phyloP scores from a whole-genome alignment of 805 yeast genomes.

The Naumovozyma dairenensis region DNA sequence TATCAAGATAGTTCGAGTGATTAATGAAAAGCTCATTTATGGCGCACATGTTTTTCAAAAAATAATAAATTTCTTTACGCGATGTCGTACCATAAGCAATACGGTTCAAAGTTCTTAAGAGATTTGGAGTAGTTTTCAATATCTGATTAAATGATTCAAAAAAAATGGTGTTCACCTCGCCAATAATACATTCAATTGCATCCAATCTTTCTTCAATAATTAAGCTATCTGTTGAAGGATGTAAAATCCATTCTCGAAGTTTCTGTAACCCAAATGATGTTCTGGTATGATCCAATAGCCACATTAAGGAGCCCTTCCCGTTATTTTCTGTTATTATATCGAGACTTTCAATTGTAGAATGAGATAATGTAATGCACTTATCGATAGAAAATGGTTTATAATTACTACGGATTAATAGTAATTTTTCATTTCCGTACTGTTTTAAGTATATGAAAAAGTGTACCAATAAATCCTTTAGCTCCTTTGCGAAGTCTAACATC shows the following conservation, averaged over 20 bases:
- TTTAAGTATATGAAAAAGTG: conserved; percentile 44
- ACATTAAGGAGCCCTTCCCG: conserved; percentile 59
- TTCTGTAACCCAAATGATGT: conserved; percentile 68
- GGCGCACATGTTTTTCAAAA: conserved; percentile 38
- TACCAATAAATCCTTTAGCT: conserved; percentile 24
- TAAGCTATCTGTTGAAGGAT: conserved; percentile 51
- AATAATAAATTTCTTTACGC: conserved; percentile 49
- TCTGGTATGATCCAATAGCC: conserved; percentile 73
- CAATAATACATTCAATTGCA: conserved; percentile 44
- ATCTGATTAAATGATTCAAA: conserved; percentile 30
- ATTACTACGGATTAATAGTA: conserved; percentile 44
- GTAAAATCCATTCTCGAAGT: conserved; percentile 61
- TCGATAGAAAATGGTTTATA: conserved; percentile 37
- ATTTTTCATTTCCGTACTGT: conserved; percentile 52
- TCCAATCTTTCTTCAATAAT: conserved; percentile 51
- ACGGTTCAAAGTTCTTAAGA: conserved; percentile 47
- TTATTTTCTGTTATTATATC: conserved; percentile 64
- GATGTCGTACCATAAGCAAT: conserved; percentile 50
- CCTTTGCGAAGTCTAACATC: conserved; percentile 23
- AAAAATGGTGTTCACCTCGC: conserved; percentile 31
- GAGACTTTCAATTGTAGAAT: conserved; percentile 56
- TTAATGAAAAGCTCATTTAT: conserved; percentile 28
- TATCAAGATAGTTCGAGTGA: conserved; percentile 23
- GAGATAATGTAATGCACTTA: conserved; percentile 45
- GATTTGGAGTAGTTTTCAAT: conserved; percentile 39